Percentiles rank a stretch among this genome's conserved stretches.
phyloP scores from a whole-genome alignment of 1,284 basidiomycete genomes.

The Xanthoconium separans region DNA sequence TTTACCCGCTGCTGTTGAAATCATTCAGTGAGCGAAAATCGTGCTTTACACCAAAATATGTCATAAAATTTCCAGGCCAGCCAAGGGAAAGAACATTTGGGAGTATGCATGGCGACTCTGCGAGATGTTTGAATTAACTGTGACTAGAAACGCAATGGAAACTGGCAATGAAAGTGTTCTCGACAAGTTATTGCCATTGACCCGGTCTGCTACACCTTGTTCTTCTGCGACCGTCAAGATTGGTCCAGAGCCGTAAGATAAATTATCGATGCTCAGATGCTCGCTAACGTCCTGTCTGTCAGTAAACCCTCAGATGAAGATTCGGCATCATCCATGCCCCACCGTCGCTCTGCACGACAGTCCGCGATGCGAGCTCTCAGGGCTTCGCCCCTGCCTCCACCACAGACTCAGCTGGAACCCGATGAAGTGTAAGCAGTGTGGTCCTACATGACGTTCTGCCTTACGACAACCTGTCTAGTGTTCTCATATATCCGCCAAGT shows the following conservation, averaged over 20 bases:
- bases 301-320: slow-evolving; percentile 16
- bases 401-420: slow-evolving; percentile 43
- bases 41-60: not conserved
- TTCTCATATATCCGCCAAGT: slow-evolving; percentile 72
- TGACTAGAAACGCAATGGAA: slow-evolving; percentile 3
- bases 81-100: slow-evolving; percentile 22
- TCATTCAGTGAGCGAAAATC: slow-evolving; percentile 17
- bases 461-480: slow-evolving; percentile 39
- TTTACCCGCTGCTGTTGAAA: not conserved
- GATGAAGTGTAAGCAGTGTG: slow-evolving; percentile 61
- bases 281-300: slow-evolving; percentile 1
- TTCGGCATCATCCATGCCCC: not conserved
- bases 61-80: slow-evolving; percentile 14
- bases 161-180: not conserved
- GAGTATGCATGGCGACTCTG: not conserved
- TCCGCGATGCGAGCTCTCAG: slow-evolving; percentile 15
- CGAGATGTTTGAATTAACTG: slow-evolving; percentile 20
- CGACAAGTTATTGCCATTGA: not conserved
- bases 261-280: not conserved
- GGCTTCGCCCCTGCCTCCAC: slow-evolving; percentile 28
- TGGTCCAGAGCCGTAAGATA: slow-evolving; percentile 20
- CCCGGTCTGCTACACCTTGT: slow-evolving; percentile 17
- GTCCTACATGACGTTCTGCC: not conserved
- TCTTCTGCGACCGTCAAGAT: slow-evolving; percentile 21
- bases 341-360: slow-evolving; percentile 36